Conservation (phyloP, 208 protist species). For the Wallacemonas collosoma region DNA sequence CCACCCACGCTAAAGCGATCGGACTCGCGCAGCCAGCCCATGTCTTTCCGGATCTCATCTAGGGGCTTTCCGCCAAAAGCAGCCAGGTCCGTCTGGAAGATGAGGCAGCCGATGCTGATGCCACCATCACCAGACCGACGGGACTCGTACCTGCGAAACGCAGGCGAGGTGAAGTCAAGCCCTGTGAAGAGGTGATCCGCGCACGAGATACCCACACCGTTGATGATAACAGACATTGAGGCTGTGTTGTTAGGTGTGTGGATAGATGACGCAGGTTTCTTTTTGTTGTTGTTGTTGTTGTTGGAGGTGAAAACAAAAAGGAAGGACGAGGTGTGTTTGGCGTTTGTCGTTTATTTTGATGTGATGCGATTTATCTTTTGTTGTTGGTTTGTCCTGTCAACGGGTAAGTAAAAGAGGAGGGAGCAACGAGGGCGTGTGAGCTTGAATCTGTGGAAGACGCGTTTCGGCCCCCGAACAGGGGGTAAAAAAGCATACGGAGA, state of each 20-base stretch:
- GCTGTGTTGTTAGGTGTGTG: background rate
- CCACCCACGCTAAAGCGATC: slow-evolving; percentile 31
- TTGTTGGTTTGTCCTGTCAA: background rate
- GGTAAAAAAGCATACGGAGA: no score
- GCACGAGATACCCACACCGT: slow-evolving; percentile 23
- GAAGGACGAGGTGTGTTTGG: no score
- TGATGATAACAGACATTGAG: slow-evolving; percentile 9
- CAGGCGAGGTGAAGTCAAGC: slow-evolving; percentile 29
- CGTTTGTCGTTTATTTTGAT: no score
- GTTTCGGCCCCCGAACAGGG: no score
- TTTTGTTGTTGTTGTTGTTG: background rate
- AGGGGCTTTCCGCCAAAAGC: slow-evolving; percentile 26
- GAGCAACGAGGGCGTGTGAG: background rate
- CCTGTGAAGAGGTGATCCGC: slow-evolving; percentile 34
- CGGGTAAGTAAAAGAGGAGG: background rate
- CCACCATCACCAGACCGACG: slow-evolving; percentile 22
- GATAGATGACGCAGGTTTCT: background rate
- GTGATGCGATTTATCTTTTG: background rate
- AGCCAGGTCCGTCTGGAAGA: slow-evolving; percentile 24
- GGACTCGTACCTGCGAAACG: slow-evolving; percentile 28
- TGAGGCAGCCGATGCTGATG: slow-evolving; percentile 23
- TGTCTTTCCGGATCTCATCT: slow-evolving; percentile 25
- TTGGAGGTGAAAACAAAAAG: background rate
- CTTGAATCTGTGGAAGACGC: background rate
- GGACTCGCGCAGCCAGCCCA: slow-evolving; percentile 21